Evolutionary conservation across 768 basidiomycete species (phyloP), one percentile per base, ranked within the genome.

Genomic region (Pleurotus pulmonarius): DNA sequence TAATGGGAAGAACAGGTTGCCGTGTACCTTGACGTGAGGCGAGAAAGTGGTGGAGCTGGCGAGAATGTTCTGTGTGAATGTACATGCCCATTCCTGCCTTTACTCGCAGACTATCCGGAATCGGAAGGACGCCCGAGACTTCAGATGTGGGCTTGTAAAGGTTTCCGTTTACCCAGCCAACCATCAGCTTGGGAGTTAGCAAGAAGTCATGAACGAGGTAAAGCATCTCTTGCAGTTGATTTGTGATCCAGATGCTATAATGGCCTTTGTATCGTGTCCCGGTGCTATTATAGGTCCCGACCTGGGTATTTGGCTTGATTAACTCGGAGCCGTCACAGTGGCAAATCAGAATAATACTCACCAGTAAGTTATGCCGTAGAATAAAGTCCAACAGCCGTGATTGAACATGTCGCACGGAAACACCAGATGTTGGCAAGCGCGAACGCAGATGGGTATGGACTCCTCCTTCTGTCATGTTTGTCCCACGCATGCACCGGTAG

Each of bases 381-480:
- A 60, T 53, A 13, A 65, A 64, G 22, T 65, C 69, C 7, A 51
- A 18, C 0, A 72, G 49, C 18, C 64, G 55, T 5, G 61, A 60
- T 51, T 67, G 53, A 2, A 58, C 49, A 61, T 67, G 63, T 2
- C 59, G 48, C 2, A 55, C 40, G 5, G 53, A 55, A 4, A 44
- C 53, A 4, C 37, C 60, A 46, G 37, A 63, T 11, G 49, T 57
- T 58, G n/a, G 57, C 46, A 37, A 51, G 37, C 56, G 57, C 34
- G 64, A 49, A 1, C 56, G 59, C 7, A 72, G 58, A 52, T 68
- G 69, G 0, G 64, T 65, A 52, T 76, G 73, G 3, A 76, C 68
- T 8, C 69, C 70, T 20, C 74, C 71, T 59, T 75, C 69, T 2
- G 67, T 68, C 12, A 49, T 55, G 22, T 73, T 74, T 7, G 74